Conservation (phyloP, 352 stramenopile species). For the Globisporangium yorkense region DNA sequence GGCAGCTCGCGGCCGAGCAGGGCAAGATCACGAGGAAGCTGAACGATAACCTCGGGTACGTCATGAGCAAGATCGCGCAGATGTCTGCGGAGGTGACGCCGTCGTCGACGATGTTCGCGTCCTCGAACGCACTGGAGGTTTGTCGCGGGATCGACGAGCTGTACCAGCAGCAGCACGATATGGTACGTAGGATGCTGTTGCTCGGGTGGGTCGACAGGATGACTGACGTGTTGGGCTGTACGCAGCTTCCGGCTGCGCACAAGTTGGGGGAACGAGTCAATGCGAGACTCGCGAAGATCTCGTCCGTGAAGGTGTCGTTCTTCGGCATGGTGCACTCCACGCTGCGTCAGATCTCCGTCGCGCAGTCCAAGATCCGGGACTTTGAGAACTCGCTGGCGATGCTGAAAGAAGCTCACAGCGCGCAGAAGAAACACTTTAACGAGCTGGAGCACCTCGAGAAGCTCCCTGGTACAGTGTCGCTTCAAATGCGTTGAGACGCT, state of each 20-base stretch:
- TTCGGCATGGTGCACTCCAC: conserved; percentile 52
- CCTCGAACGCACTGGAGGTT: conserved; percentile 69
- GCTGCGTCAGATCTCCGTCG: conserved; percentile 64
- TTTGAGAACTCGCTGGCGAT: conserved; percentile 84
- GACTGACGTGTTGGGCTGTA: neutral
- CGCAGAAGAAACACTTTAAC: conserved; percentile 82
- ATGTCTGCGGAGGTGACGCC: conserved; percentile 44
- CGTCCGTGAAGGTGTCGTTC: conserved; percentile 42
- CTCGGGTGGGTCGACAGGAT: neutral
- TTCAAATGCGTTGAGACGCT: neutral
- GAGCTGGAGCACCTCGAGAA: conserved; percentile 83
- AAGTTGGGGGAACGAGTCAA: conserved; percentile 63
- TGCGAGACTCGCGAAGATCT: conserved; percentile 44
- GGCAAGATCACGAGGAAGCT: conserved; percentile 57
- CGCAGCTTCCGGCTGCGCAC: conserved; percentile 57
- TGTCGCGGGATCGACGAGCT: conserved; percentile 78
- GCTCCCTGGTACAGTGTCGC: conserved; percentile 39
- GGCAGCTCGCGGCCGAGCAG: conserved; percentile 37
- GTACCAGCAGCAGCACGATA: conserved; percentile 68
- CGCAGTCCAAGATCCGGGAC: conserved; percentile 86
- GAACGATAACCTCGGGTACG: conserved; percentile 53
- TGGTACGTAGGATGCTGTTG: conserved; percentile 25
- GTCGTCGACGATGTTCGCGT: conserved; percentile 75
- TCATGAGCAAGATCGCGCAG: conserved; percentile 63
- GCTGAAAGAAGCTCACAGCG: conserved; percentile 64